Evolutionary conservation across 108 stramenopile genomes (phyloP).

Genomic region (Discostella pseudostelligera): DNA sequence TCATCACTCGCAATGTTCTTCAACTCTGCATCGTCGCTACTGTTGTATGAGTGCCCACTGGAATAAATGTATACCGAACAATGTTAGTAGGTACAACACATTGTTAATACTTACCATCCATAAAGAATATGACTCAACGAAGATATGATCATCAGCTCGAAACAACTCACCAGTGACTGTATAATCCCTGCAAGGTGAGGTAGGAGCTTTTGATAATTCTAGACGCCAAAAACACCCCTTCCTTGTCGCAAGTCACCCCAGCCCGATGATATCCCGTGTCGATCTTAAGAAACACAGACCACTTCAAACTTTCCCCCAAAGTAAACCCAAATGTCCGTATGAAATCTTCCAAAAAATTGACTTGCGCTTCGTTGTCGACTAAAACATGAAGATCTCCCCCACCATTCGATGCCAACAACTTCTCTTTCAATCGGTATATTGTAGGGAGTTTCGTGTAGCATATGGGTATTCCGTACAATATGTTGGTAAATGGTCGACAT

Average conservation of each 20-base stretch:
- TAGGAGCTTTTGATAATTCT: conserved; percentile 20
- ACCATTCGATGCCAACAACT: conserved; percentile 17
- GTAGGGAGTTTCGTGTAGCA: conserved; percentile 21
- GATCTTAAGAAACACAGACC: conserved; percentile 37
- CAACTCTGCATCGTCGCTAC: conserved; percentile 11
- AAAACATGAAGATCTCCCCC: conserved; percentile 29
- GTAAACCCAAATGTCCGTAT: neutral
- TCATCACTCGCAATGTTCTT: conserved; percentile 24
- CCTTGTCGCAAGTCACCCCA: conserved; percentile 13
- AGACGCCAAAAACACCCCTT: conserved; percentile 13
- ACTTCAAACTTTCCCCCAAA: neutral
- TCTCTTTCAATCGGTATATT: conserved; percentile 9
- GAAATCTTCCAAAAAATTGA: conserved; percentile 24
- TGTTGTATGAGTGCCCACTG: conserved; percentile 40
- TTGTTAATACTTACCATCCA: too few relatives aligned
- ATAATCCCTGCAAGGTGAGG: conserved; percentile 23
- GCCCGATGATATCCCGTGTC: conserved; percentile 46
- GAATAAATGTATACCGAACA: neutral
- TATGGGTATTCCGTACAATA: conserved; percentile 35
- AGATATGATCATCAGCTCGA: too few relatives aligned
- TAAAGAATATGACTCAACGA: too few relatives aligned
- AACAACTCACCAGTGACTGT: conserved; percentile 42
- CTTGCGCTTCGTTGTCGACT: conserved; percentile 23
- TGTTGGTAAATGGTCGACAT: conserved; percentile 22
- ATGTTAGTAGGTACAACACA: neutral